phyloP scores from a whole-genome alignment of 73 alveolate species.

The Tetrahymena borealis region DNA sequence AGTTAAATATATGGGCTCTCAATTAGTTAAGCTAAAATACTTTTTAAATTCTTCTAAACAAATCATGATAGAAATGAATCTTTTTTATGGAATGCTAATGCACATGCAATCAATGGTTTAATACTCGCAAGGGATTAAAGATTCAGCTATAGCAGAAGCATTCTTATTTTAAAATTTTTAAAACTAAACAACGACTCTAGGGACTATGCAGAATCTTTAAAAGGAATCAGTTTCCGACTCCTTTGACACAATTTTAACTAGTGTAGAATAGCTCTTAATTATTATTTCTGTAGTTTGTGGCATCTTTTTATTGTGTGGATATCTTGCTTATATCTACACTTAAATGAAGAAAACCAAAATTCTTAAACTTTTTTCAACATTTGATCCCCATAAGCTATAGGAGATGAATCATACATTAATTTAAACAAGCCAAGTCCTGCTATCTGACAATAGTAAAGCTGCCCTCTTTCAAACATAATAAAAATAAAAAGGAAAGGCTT shows the following conservation, averaged over 20 bases:
- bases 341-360: not conserved
- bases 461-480: not conserved
- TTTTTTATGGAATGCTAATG: not conserved
- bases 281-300: not conserved
- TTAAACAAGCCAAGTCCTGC: not conserved
- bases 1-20: not conserved
- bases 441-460: not conserved
- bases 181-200: not conserved
- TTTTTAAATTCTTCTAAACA: not conserved
- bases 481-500: not conserved
- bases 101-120: not conserved
- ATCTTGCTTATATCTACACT: not conserved
- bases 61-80: not conserved
- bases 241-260: not conserved
- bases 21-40: not conserved
- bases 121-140: not conserved
- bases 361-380: not conserved
- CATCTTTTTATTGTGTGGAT: not conserved
- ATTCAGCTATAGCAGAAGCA: not conserved
- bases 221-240: not conserved
- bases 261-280: not conserved
- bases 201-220: not conserved
- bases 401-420: not conserved
- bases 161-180: not conserved
- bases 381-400: not conserved